Percentiles rank a stretch among this genome's conserved stretches.
Evolutionary conservation across 495 filamentous ascomycete genomes (phyloP).

Genomic region (Tuber microsphaerosporum): DNA sequence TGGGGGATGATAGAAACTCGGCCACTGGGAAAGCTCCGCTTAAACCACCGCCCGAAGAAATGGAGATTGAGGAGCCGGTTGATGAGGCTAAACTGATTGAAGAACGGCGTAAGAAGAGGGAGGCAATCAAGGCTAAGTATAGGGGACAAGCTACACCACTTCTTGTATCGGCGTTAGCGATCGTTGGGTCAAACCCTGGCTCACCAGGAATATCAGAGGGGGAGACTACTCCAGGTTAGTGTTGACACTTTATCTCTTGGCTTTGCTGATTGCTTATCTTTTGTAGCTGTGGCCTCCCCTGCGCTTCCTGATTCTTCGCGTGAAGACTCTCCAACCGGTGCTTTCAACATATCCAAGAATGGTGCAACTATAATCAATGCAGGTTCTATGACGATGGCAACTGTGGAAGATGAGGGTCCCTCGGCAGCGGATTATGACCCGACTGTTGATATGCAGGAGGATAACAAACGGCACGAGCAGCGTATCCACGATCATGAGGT

Average conservation of each 20-base stretch:
- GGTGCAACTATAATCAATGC: conserved; percentile 60
- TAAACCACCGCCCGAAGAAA: conserved; percentile 39
- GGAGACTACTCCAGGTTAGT: conserved; percentile 39
- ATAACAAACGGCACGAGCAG: conserved; percentile 63
- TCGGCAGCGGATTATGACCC: conserved; percentile 97
- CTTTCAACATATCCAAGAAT: conserved; percentile 51
- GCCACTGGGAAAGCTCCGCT: conserved; percentile 41
- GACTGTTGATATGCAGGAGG: conserved; percentile 84
- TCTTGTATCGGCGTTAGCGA: conserved; percentile 67
- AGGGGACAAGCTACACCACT: conserved; percentile 64
- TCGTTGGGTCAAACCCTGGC: conserved; percentile 52
- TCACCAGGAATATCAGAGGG: conserved; percentile 46
- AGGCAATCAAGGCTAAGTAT: conserved; percentile 81
- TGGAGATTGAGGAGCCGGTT: conserved; percentile 48
- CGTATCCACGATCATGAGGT: conserved; percentile 51
- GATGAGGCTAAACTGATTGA: conserved; percentile 77
- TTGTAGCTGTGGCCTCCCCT: conserved; percentile 13
- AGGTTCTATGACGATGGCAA: conserved; percentile 43
- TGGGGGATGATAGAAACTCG: conserved; percentile 17
- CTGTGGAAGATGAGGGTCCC: conserved; percentile 63
- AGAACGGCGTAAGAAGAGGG: conserved; percentile 75
- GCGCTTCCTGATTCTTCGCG: conserved; percentile 36
- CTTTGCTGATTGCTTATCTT: background rate
- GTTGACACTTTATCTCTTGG: background rate
- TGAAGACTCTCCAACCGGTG: conserved; percentile 50